Conservation (phyloP, 192 early-diverging fungal genomes). For the Geranomyces michiganensis region DNA sequence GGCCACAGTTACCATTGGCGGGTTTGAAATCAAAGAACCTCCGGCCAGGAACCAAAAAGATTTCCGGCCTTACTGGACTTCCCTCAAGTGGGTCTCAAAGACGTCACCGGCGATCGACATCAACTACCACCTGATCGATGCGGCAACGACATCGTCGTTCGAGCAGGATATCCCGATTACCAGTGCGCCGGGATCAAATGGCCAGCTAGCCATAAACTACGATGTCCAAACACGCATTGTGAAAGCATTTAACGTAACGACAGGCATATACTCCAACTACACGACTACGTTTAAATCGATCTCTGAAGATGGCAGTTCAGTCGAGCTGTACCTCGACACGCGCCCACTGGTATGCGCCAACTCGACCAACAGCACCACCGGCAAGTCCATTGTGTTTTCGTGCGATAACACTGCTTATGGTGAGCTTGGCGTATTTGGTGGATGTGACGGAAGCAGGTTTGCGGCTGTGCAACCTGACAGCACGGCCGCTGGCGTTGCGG, state of each 20-base stretch:
- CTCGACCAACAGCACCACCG: not conserved
- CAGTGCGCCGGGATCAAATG: not conserved
- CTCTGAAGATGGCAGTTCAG: not conserved
- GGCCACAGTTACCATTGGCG: constrained; percentile 21
- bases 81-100: constrained; percentile 29
- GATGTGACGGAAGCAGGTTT: constrained; percentile 20
- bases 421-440: constrained; percentile 23
- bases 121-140: constrained; percentile 24
- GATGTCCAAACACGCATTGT: not conserved
- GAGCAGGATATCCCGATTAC: constrained; percentile 27
- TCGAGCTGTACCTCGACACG: constrained; percentile 29
- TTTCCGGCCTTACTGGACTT: constrained; percentile 32
- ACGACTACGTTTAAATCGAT: not conserved
- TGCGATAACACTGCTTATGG: constrained; percentile 31
- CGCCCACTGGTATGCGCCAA: constrained; percentile 15
- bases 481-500: not conserved
- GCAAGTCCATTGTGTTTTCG: constrained; percentile 1
- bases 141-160: constrained; percentile 3
- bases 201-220: constrained; percentile 13
- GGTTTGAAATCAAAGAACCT: constrained; percentile 25
- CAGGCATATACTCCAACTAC: constrained; percentile 23
- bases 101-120: not conserved
- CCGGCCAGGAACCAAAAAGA: constrained; percentile 13
- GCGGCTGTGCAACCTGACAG: constrained; percentile 2
- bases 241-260: not conserved